Percentiles rank a stretch among this genome's conserved stretches.
Conservation (phyloP, 345 rosid genomes). For the Eucalyptus paniculata region DNA sequence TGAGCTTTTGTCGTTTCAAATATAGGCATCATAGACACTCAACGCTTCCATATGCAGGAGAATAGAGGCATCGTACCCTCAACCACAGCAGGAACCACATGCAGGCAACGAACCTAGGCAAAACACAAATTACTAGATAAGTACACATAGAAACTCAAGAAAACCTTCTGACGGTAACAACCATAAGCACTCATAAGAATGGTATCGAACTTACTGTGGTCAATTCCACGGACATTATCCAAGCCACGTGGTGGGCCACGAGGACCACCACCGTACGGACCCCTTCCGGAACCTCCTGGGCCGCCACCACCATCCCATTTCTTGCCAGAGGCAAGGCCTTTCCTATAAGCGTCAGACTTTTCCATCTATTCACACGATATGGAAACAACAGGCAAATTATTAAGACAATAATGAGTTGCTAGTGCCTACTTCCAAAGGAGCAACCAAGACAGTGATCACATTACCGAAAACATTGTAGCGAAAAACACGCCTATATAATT, state of each 20-base stretch:
- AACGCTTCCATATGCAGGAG: neutral
- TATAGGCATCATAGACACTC: neutral
- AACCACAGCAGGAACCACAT: constrained; percentile 72
- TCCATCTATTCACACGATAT: constrained; percentile 46
- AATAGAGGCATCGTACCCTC: neutral
- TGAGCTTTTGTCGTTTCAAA: neutral
- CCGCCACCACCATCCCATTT: constrained; percentile 70
- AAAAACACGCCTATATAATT: constrained; percentile 53
- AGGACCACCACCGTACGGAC: constrained; percentile 54
- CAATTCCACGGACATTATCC: constrained; percentile 64
- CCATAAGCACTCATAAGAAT: neutral
- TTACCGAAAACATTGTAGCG: constrained; percentile 66
- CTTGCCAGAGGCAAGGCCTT: constrained; percentile 59
- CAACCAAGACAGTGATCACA: neutral
- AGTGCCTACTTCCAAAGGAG: neutral
- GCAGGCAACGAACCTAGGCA: constrained; percentile 57
- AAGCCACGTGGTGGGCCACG: constrained; percentile 71
- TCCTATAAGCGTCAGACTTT: constrained; percentile 60
- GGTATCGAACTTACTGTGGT: constrained; percentile 37
- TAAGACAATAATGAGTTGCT: neutral
- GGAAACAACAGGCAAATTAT: neutral
- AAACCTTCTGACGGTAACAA: neutral
- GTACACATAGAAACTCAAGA: neutral
- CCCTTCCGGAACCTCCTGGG: constrained; percentile 74
- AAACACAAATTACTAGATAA: neutral